These are phyloP conservation scores for Coemansia reversa DNA, from an alignment of 192 early-diverging fungal species.

Conservation along the genomic window DNA sequence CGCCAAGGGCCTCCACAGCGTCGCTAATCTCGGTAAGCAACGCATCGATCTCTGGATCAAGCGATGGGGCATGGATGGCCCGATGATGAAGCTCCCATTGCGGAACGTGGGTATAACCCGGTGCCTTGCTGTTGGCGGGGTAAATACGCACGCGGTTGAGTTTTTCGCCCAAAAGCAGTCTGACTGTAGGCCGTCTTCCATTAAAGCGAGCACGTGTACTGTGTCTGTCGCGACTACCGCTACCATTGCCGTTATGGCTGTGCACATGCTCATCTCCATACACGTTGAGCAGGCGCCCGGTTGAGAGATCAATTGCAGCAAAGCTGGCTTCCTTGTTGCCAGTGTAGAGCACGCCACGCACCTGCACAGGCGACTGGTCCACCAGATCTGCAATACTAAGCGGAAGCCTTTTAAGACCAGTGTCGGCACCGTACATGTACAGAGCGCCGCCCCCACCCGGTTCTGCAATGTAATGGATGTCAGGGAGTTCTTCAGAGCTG, in stretches of 20 bases:
- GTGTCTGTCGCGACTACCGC: slow-evolving; percentile 10
- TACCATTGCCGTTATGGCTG: slow-evolving; percentile 6
- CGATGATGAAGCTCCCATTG: slow-evolving; percentile 52
- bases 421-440: slow-evolving; percentile 40
- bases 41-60: slow-evolving; percentile 38
- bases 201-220: not conserved
- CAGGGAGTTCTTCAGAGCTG: slow-evolving; percentile 18
- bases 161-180: slow-evolving; percentile 38
- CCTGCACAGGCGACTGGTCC: slow-evolving; percentile 57
- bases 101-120: slow-evolving; percentile 4
- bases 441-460: slow-evolving; percentile 50
- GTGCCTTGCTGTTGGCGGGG: slow-evolving; percentile 9
- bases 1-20: slow-evolving; percentile 57
- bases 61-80: slow-evolving; percentile 27
- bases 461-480: slow-evolving; percentile 47
- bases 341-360: slow-evolving; percentile 62
- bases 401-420: slow-evolving; percentile 60
- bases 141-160: slow-evolving; percentile 39
- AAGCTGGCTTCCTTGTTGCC: slow-evolving; percentile 67
- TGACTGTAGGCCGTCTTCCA: not conserved
- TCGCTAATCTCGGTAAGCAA: slow-evolving; percentile 56
- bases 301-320: slow-evolving; percentile 66
- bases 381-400: slow-evolving; percentile 72
- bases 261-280: slow-evolving; percentile 56
- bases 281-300: slow-evolving; percentile 60